Conservation (phyloP, 257 asterid species). For the Jasminum sambac region DNA sequence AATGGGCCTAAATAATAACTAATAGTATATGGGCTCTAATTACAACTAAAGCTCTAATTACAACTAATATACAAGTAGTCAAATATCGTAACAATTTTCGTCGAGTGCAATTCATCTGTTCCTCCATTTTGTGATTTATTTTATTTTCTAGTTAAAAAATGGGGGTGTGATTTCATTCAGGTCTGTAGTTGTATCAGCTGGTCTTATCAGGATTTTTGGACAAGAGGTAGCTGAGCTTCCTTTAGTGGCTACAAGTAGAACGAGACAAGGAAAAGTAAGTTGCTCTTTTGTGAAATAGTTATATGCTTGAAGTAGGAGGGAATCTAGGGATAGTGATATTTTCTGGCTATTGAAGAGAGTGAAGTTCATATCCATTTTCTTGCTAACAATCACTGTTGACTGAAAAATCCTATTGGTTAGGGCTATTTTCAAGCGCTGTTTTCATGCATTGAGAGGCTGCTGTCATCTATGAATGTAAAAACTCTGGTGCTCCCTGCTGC, state of each 20-base stretch:
- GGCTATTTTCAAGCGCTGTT: slow-evolving; percentile 92
- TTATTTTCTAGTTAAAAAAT: not conserved
- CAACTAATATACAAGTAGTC: too few relatives aligned
- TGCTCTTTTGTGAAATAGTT: not conserved
- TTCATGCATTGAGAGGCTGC: slow-evolving; percentile 75
- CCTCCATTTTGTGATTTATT: not conserved
- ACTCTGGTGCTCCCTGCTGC: slow-evolving; percentile 95
- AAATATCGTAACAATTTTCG: too few relatives aligned
- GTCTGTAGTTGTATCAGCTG: slow-evolving; percentile 91
- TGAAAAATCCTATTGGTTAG: slow-evolving; percentile 36
- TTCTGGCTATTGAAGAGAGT: not conserved
- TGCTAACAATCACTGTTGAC: not conserved
- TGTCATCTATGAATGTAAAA: slow-evolving; percentile 73
- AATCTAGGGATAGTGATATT: not conserved
- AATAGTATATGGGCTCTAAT: too few relatives aligned
- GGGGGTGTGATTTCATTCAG: slow-evolving; percentile 40
- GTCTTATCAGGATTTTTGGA: slow-evolving; percentile 90
- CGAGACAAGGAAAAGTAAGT: slow-evolving; percentile 89
- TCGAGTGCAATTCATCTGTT: not conserved
- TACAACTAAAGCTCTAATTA: too few relatives aligned
- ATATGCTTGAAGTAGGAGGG: slow-evolving; percentile 5
- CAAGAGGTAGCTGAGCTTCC: slow-evolving; percentile 96
- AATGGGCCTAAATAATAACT: too few relatives aligned
- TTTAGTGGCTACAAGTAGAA: slow-evolving; percentile 86
- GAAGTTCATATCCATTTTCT: not conserved